Percentiles rank a stretch among this genome's conserved stretches.
Conservation (phyloP, 176 grass and related monocot genomes). For the Hordeum vulgare region MorexV3_pseudomolecules_assembly NC_058520.1:561514722-561515221, state of each 20-base stretch:
- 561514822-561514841: too few species aligned
- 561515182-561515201: too few species aligned
- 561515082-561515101: neutral
- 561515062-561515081: conserved; percentile 12
- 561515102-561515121: neutral
- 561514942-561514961: neutral
- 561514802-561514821: too few species aligned
- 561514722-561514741: too few species aligned
- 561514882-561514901: neutral
- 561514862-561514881: neutral
- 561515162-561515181: too few species aligned
- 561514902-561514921: neutral
- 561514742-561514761: too few species aligned
- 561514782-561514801: too few species aligned
- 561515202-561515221: too few species aligned
- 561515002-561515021: neutral
- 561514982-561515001: neutral
- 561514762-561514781: too few species aligned
- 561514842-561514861: neutral
- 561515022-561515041: neutral
- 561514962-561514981: neutral
- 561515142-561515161: neutral
- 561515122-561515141: neutral
- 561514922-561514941: conserved; percentile 1
- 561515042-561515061: neutral